A percentile compares a stretch with the other conserved stretches of the same genome.
These are phyloP conservation scores for Melampsora americana DNA, from an alignment of 1,284 basidiomycete genomes.

Conservation along the genomic window DNA sequence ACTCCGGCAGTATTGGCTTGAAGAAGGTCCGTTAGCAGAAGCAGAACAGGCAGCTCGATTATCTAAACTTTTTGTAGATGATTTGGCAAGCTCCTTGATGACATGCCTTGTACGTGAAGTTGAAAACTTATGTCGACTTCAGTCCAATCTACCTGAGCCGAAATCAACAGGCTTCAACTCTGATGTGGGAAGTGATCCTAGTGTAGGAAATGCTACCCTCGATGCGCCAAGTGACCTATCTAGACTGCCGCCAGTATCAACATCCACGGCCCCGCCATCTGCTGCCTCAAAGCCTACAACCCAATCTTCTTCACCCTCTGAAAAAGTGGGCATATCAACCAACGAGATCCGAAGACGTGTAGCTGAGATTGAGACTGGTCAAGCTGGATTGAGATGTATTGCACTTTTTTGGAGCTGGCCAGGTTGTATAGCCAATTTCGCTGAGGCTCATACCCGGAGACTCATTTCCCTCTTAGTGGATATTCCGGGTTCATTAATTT, in stretches of 20 bases:
- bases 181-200: not conserved
- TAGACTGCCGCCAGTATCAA: not conserved
- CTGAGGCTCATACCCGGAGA: constrained; percentile 21
- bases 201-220: not conserved
- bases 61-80: constrained; percentile 15
- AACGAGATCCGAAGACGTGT: constrained; percentile 40
- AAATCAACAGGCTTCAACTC: not conserved
- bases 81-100: constrained; percentile 15
- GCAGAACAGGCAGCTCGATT: not conserved
- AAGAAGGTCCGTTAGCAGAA: not conserved
- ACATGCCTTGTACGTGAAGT: constrained; percentile 34
- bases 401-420: constrained; percentile 36
- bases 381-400: constrained; percentile 34
- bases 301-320: not conserved
- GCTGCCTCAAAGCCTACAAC: not conserved
- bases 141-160: not conserved
- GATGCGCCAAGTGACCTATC: constrained; percentile 13
- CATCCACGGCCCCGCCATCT: not conserved
- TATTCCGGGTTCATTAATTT: constrained; percentile 29
- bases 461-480: constrained; percentile 16
- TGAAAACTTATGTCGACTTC: constrained; percentile 30
- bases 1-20: constrained; percentile 17
- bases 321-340: constrained; percentile 30
- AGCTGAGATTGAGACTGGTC: constrained; percentile 39
- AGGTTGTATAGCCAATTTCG: constrained; percentile 15